Evolutionary conservation across 2,329 filamentous ascomycete species (phyloP), one percentile per base, ranked within the genome.

Genomic region (Xylaria arbuscula): DNA sequence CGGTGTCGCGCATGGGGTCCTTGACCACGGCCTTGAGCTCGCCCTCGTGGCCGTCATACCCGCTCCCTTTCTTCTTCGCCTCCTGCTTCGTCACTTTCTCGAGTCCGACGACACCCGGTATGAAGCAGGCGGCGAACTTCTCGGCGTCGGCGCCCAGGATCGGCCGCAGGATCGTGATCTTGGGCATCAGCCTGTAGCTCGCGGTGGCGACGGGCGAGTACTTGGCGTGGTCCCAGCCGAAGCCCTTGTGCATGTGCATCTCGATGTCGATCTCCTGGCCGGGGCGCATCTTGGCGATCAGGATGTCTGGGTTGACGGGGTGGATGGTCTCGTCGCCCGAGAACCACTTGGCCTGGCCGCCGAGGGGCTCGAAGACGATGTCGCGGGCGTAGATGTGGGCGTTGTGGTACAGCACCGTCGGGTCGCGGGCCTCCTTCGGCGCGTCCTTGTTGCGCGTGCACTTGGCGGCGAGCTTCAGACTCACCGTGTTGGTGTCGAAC

Each of bases 141-240:
- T 90, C 87, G 2, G 96, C 96, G 76, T 98, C 94, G 48, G 86
- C 85, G 51, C 95, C 96, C 3, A 97, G 79, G 69, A 99, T 98
- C 22, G 96, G 96, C 74, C 87, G 84, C 53, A 87, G 84, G 77
- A 99, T 98, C 72, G 88, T 87, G 80, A 99, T 98, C 73, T 90
- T 90, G 8, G 96, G 96, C 77, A 99, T 83, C 22, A 99, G 87
- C 58, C 96, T 90, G 83, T 99, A 99, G 28, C 92, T 93, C 2
- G 96, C 96, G 1, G 96, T 98, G 2, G 95, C 94, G 42, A 98
- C 96, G 55, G 96, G 96, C 0, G 93, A 97, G 84, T 96, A 99
- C 82, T 99, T 99, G 75, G 96, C 92, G 80, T 99, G 96, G 81
- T 99, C 96, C 72, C 91, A 89, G 56, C 96, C 96, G 73, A 97